Evolutionary conservation across 805 yeast species (phyloP), one percentile per base, ranked within the genome.

Genomic region (Millerozyma acaciae): DNA sequence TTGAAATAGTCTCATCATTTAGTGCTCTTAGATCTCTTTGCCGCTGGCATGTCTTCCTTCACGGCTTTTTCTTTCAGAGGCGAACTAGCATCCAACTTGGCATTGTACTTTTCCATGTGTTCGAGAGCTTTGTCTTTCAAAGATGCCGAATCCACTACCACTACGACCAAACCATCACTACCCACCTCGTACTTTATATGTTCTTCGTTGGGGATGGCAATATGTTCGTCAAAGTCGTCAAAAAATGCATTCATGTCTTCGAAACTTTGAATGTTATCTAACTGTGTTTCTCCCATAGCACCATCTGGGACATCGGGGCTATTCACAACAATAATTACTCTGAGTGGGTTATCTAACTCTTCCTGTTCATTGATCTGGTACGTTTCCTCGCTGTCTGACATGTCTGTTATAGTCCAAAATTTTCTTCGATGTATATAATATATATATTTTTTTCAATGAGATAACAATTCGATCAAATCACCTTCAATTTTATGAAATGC

Each of bases 111-210:
- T 38, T 70, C 75, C 18, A 75, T 62, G 49, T 70, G 75, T 28
- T 50, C 44, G 40, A 67, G 53, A 20, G 65, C 75, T 21, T 47
- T 48, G 13, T 52, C 52, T 38, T 58, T 62, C 43, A 75, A 53
- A 20, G 50, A 56, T 13, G 45, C 37, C 5, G 58, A 55, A 38
- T 70, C 74, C 21, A 73, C 78, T n/a, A 76, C 61, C 18, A 76
- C 64, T 35, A 76, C 75, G 35, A 76, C 75, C 34, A 76, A 53
- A 4, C 81, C 81, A 46, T 76, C 81, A 32, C 77, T 71, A 4
- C 80, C 80, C 2, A 75, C 79, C 40, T 76, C 80, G 44, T 76
- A 76, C 47, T 75, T 74, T 42, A 76, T 65, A 38, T 67, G 64
- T 4, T 68, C 72, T 39, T 74, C 76, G 42, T 76, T 75, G 3